A percentile compares a stretch with the other conserved stretches of the same genome.
Conservation (phyloP, 768 basidiomycete species). For the Kwoniella mangroviensis region DNA sequence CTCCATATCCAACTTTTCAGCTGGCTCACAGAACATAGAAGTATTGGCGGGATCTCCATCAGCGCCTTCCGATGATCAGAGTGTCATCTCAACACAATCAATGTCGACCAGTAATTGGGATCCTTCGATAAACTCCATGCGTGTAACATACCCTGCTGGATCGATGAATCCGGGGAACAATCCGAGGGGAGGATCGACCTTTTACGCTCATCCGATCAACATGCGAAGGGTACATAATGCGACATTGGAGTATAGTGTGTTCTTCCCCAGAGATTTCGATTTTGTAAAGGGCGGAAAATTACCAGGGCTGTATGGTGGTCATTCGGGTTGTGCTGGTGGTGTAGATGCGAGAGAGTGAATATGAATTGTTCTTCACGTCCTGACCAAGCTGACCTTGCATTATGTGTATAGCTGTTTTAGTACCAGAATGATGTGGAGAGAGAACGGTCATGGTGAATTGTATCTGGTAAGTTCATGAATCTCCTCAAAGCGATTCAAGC, state of each 20-base stretch:
- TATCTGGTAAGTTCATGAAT: slow-evolving; percentile 61
- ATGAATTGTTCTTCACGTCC: neutral
- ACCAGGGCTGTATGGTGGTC: slow-evolving; percentile 69
- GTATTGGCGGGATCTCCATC: slow-evolving; percentile 10
- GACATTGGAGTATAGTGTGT: slow-evolving; percentile 20
- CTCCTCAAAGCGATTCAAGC: neutral
- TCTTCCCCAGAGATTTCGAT: slow-evolving; percentile 71
- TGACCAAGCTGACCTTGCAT: slow-evolving; percentile 5
- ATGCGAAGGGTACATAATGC: slow-evolving; percentile 16
- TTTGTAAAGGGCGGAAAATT: slow-evolving; percentile 81
- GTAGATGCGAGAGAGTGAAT: slow-evolving; percentile 21
- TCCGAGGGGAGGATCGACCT: slow-evolving; percentile 9
- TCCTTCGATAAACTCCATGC: slow-evolving; percentile 11
- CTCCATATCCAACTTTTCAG: slow-evolving; percentile 16
- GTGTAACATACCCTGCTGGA: slow-evolving; percentile 19
- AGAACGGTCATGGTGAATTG: slow-evolving; percentile 67
- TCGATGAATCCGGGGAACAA: slow-evolving; percentile 14
- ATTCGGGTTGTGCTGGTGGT: slow-evolving; percentile 36
- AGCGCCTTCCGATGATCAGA: neutral
- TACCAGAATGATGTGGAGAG: slow-evolving; percentile 73
- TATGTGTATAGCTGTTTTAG: slow-evolving; percentile 67
- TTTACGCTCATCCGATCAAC: slow-evolving; percentile 17
- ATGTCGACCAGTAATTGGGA: slow-evolving; percentile 8
- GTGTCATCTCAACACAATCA: neutral
- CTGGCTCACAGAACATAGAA: slow-evolving; percentile 18